Evolutionary conservation across 1,139 yeast genomes (phyloP).

Genomic region (Candida sanyaensis): DNA sequence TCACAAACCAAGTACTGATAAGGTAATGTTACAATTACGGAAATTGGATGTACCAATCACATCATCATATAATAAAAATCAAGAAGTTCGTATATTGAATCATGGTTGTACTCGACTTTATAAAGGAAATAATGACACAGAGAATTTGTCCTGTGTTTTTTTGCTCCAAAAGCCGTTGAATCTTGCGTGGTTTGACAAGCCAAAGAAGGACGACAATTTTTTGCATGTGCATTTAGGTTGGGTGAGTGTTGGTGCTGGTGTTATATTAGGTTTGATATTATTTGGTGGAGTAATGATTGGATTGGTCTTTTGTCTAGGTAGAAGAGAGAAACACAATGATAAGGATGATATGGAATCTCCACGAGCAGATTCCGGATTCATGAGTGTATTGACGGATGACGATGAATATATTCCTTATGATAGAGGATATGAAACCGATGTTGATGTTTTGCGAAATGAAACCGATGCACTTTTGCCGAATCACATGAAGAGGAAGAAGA

Average conservation of each 20-base stretch:
- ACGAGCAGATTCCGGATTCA: constrained; percentile 32
- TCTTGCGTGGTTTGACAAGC: constrained; percentile 57
- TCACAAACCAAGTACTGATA: constrained; percentile 40
- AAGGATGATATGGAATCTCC: constrained; percentile 17
- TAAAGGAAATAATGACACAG: constrained; percentile 18
- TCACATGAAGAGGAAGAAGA: constrained; percentile 19
- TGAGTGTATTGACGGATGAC: constrained; percentile 40
- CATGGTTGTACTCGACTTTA: constrained; percentile 64
- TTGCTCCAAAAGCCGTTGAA: constrained; percentile 66
- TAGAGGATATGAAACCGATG: constrained; percentile 50
- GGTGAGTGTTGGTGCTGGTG: constrained; percentile 66
- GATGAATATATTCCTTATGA: constrained; percentile 25
- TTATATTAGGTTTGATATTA: constrained; percentile 56
- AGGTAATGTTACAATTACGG: constrained; percentile 31
- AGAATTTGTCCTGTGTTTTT: constrained; percentile 56
- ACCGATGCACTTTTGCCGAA: constrained; percentile 33
- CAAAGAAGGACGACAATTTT: constrained; percentile 30
- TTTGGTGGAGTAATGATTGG: constrained; percentile 35
- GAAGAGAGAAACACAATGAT: constrained; percentile 10
- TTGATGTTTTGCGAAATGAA: constrained; percentile 37
- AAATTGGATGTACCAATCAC: constrained; percentile 12
- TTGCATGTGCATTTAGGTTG: constrained; percentile 64
- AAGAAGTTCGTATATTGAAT: constrained; percentile 63
- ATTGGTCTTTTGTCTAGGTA: constrained; percentile 30
- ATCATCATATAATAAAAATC: constrained; percentile 50